Evolutionary conservation across 305 asterid species (phyloP).

Genomic region (Rubia balearica): DNA sequence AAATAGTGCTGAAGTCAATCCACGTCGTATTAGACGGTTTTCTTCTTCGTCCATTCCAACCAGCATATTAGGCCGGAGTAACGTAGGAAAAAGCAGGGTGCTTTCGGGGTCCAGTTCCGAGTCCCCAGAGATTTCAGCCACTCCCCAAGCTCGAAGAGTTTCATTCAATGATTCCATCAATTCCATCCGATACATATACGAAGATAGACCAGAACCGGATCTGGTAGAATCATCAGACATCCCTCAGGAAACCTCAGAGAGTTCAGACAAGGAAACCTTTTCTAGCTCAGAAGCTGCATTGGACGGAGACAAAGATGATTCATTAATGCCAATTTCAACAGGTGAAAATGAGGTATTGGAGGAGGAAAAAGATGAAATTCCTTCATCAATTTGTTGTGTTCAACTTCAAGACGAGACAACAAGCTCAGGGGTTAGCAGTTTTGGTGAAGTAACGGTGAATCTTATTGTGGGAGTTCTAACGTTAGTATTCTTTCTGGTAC

Average conservation of each 20-base stretch:
- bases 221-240: neutral
- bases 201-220: constrained; percentile 7
- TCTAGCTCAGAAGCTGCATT: neutral
- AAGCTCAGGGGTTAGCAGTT: constrained; percentile 6
- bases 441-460: constrained; percentile 1
- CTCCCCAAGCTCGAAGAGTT: constrained; percentile 17
- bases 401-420: neutral
- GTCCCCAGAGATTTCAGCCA: constrained; percentile 8
- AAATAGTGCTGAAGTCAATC: neutral
- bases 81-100: neutral
- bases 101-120: neutral
- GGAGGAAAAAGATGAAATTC: neutral
- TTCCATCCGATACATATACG: constrained; percentile 9
- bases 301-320: neutral
- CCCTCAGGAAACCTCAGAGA: constrained; percentile 3
- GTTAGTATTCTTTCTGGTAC: constrained; percentile 7
- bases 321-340: neutral
- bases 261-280: neutral
- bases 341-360: neutral
- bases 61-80: neutral
- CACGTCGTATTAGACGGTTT: constrained; percentile 13
- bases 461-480: neutral
- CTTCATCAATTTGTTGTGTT: neutral
- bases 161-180: constrained; percentile 20
- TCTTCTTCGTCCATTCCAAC: constrained; percentile 17